Base-by-base conservation (phyloP, 2,329 filamentous ascomycete genomes). In the Neofusicoccum sp. region DNA sequence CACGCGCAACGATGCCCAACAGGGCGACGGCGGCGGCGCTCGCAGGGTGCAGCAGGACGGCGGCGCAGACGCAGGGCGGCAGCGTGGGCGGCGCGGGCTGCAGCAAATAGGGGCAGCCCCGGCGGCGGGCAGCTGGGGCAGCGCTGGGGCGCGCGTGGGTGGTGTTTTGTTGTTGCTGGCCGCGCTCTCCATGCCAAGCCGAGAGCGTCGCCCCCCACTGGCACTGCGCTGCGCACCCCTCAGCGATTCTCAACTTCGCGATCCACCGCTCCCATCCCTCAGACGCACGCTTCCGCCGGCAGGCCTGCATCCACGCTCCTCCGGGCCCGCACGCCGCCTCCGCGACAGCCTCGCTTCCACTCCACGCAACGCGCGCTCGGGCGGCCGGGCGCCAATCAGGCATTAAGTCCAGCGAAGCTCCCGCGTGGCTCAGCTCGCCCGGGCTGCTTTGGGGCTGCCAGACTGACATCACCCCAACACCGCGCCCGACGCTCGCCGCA, bases 371-470 rank as follows among this genome's bases (percentile, higher is more conserved):
- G 59, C 59, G 49, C 59, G 59, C 59, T 54, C 59, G 59, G 59
- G 59, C 59, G 59, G 48, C 48, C 59, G 56, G 56, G 56, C 56
- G 56, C 56, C 56, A 59, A 59, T 59, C 56, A 59, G 56, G 56
- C 56, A 59, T 37, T 59, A 59, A 47, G 37, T 62, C 59, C 39
- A 58, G 54, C 54, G 41, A 58, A 47, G 59, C 59, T 62, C 59
- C 56, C 56, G 54, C 41, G 54, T 45, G 54, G 41, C 56, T 47
- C 56, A 48, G 56, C 44, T 45, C 43, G 56, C 29, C 56, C 41
- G 56, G 44, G 56, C 56, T 50, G 48, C 48, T 50, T 59, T 59
- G 56, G 56, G 41, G 56, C 37, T 59, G 56, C 47, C 56, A 28
- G 37, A 59, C 44, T 59, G 56, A 59, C 56, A 59, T 59, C 56